These are phyloP conservation scores for Petrea volubilis DNA, from an alignment of 257 asterid species.

Conservation along the genomic window DNA sequence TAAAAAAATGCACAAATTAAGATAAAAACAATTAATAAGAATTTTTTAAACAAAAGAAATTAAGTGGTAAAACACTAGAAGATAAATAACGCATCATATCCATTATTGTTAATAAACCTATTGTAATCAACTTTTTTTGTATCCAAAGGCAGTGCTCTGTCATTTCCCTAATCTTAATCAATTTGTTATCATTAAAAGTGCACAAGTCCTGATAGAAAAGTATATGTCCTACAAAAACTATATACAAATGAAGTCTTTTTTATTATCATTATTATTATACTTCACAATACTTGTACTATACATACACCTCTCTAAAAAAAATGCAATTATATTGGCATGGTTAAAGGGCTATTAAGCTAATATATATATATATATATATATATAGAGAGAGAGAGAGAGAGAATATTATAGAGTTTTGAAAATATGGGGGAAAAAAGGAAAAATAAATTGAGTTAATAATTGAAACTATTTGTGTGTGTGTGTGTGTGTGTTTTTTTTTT, in stretches of 20 bases:
- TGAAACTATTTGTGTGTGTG: not conserved
- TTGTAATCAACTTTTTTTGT: slow-evolving; percentile 23
- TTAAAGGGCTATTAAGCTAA: too few species aligned
- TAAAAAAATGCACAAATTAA: too few species aligned
- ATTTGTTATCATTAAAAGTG: slow-evolving; percentile 7
- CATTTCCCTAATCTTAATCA: slow-evolving; percentile 6
- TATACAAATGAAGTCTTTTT: not conserved
- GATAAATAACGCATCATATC: not conserved
- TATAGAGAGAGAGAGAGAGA: too few species aligned
- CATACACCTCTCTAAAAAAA: too few species aligned
- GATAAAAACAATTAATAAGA: too few species aligned
- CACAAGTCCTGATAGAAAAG: not conserved
- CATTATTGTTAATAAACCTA: not conserved
- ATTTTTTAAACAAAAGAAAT: too few species aligned
- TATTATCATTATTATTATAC: too few species aligned
- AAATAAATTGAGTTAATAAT: not conserved
- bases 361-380: too few species aligned
- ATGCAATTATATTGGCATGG: too few species aligned
- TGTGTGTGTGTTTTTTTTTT: not conserved
- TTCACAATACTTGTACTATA: too few species aligned
- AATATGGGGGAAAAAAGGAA: too few species aligned
- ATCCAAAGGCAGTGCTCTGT: slow-evolving; percentile 12
- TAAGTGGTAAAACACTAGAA: not conserved
- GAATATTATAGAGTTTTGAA: too few species aligned
- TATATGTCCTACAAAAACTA: not conserved